A percentile compares a stretch with the other conserved stretches of the same genome.
Conservation (phyloP, 2,329 filamentous ascomycete genomes). For the Kalaharituber pfeilii region DNA sequence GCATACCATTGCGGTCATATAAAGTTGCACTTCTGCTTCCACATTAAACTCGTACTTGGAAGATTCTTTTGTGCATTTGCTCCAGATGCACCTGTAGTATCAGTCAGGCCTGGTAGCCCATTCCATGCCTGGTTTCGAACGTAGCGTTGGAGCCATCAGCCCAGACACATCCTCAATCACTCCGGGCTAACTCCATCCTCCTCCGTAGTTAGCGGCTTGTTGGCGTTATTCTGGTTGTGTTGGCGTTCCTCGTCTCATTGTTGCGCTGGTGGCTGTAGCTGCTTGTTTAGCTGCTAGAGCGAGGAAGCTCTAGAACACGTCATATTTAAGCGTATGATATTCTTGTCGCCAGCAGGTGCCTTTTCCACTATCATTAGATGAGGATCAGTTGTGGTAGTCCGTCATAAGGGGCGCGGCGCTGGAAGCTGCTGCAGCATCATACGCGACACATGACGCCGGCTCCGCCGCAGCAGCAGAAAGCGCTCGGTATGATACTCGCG, state of each 20-base stretch:
- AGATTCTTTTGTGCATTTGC: constrained; percentile 16
- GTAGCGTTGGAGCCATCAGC: constrained; percentile 41
- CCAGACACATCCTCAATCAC: constrained; percentile 49
- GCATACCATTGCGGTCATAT: constrained; percentile 86
- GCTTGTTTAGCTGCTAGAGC: constrained; percentile 65
- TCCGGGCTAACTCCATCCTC: constrained; percentile 33
- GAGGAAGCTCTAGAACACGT: constrained; percentile 55
- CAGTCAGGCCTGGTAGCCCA: constrained; percentile 17
- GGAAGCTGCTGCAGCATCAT: too few relatives aligned
- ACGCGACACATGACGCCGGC: too few relatives aligned
- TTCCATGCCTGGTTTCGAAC: constrained; percentile 29
- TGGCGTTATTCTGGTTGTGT: too few relatives aligned
- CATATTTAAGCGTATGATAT: constrained; percentile 62
- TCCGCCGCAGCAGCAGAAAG: too few relatives aligned
- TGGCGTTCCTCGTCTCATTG: constrained; percentile 26
- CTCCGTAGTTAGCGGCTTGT: constrained; percentile 20
- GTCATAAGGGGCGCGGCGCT: constrained; percentile 4
- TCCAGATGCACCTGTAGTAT: constrained; percentile 14
- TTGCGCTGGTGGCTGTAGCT: constrained; percentile 34
- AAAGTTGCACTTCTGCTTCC: constrained; percentile 30
- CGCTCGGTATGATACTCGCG: too few relatives aligned
- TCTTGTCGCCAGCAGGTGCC: constrained; percentile 36
- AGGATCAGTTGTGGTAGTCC: neutral
- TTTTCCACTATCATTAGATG: constrained; percentile 23
- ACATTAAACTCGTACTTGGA: constrained; percentile 18